Base-by-base conservation (phyloP, 495 filamentous ascomycete genomes). In the Penicillium soppii region DNA sequence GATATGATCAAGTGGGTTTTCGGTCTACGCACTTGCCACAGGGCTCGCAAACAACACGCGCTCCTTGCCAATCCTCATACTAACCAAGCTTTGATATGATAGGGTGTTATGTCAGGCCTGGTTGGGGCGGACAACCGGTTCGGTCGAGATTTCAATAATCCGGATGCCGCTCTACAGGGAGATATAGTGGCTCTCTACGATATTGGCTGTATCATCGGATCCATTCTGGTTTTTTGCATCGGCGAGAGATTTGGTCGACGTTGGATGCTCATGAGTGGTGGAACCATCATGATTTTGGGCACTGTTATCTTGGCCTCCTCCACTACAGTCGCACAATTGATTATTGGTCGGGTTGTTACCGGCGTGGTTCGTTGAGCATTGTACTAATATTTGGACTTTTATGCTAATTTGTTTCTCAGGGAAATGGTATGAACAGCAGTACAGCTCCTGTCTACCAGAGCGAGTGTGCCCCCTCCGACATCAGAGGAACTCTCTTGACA, bases 71-170 rank as follows among this genome's bases (percentile, higher is more conserved):
- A n/a, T n/a, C n/a, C n/a, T n/a, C n/a, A n/a, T n/a, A n/a, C n/a
- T n/a, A n/a, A n/a, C n/a, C n/a, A n/a, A n/a, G n/a, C n/a, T n/a
- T n/a, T n/a, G n/a, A n/a, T n/a, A n/a, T n/a, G n/a, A n/a, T 7
- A 32, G 56, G 75, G 76, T 51, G 77, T 82, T 32, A 88, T 88
- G 84, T 77, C 72, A 54, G 86, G 86, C 25, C 86, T 90, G 59
- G 86, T 89, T 47, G 81, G 81, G 13, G 50, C 64, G 7, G 51
- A 49, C 16, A 50, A 52, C 22, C 39, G 21, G 27, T 50, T 54
- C 45, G 21, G 53, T 46, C 43, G 41, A 36, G 37, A 55, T 26
- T 46, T 50, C 21, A 36, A 43, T 45, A 39, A 54, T 44, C 37
- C 48, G 13, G 33, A 50, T 52, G 46, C 51, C 8, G 49, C 29